Conservation (phyloP, 441 rosid species). For the Viola pubescens region DNA sequence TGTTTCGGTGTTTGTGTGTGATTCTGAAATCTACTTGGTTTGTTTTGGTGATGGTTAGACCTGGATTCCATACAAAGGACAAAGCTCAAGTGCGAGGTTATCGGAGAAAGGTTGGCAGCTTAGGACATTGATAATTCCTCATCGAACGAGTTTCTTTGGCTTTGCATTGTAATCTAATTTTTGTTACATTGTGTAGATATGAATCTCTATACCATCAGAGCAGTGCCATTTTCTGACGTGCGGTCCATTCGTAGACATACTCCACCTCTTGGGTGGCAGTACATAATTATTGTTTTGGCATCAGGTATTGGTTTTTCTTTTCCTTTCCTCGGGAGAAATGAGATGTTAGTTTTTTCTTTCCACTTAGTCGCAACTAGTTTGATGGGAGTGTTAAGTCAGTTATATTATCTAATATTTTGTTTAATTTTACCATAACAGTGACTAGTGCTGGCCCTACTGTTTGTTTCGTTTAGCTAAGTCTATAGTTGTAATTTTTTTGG, state of each 20-base stretch:
- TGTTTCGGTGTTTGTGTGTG: not conserved
- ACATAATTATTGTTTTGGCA: constrained; percentile 74
- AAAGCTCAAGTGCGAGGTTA: constrained; percentile 50
- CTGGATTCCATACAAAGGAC: constrained; percentile 91
- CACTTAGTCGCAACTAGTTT: too few relatives aligned
- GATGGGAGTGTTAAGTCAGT: too few relatives aligned
- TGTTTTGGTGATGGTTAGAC: constrained; percentile 37
- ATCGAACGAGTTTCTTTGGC: not conserved
- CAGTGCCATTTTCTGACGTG: constrained; percentile 68
- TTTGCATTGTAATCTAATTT: constrained; percentile 6
- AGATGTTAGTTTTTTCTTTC: too few relatives aligned
- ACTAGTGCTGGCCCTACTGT: not conserved
- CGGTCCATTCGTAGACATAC: constrained; percentile 79
- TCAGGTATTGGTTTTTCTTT: constrained; percentile 46
- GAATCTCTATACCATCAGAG: constrained; percentile 82
- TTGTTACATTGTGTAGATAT: constrained; percentile 46
- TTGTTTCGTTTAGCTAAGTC: not conserved
- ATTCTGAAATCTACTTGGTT: not conserved
- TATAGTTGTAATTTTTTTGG: not conserved
- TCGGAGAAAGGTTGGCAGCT: constrained; percentile 64
- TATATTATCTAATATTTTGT: not conserved
- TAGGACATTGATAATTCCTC: constrained; percentile 11
- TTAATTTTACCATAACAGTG: constrained; percentile 3
- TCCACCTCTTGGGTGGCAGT: constrained; percentile 96
- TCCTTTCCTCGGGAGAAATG: not conserved